A percentile compares a stretch with the other conserved stretches of the same genome.
These are phyloP conservation scores for Pichia manshurica DNA, from an alignment of 805 yeast genomes.

Conservation along the genomic window DNA sequence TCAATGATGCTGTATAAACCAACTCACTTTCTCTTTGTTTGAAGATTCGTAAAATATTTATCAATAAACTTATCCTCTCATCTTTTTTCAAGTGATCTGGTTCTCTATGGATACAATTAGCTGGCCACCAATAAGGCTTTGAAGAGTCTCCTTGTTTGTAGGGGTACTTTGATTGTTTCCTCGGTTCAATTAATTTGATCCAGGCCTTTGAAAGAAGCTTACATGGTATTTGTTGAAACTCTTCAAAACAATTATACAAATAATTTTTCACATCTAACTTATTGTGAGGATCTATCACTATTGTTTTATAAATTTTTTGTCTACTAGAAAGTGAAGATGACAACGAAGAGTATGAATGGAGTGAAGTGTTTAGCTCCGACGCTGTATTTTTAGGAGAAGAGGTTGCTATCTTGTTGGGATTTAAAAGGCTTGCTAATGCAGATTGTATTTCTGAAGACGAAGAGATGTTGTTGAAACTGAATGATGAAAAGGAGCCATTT, in stretches of 20 bases:
- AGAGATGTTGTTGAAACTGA: slow-evolving; percentile 5
- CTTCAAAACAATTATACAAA: slow-evolving; percentile 30
- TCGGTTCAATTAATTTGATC: slow-evolving; percentile 62
- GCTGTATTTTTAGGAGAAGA: slow-evolving; percentile 6
- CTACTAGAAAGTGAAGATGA: background rate
- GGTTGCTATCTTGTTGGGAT: slow-evolving; percentile 4
- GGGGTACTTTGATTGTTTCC: slow-evolving; percentile 57
- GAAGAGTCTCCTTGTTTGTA: slow-evolving; percentile 46
- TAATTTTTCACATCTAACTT: slow-evolving; percentile 20
- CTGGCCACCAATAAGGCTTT: slow-evolving; percentile 73
- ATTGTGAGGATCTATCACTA: slow-evolving; percentile 18
- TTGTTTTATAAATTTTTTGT: slow-evolving; percentile 10
- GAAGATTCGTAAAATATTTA: slow-evolving; percentile 32
- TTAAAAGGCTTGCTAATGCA: slow-evolving; percentile 4
- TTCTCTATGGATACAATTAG: slow-evolving; percentile 50
- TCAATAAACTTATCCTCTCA: slow-evolving; percentile 48
- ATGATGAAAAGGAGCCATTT: slow-evolving; percentile 3
- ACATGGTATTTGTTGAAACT: slow-evolving; percentile 49
- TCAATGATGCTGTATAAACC: slow-evolving; percentile 19
- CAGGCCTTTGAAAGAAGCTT: slow-evolving; percentile 59
- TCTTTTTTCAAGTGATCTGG: slow-evolving; percentile 66
- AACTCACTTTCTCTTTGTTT: slow-evolving; percentile 19
- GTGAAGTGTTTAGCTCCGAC: background rate
- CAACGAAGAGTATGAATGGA: background rate
- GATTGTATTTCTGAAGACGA: slow-evolving; percentile 7